phyloP scores from a whole-genome alignment of 495 filamentous ascomycete species.

The Podospora didyma region DNA sequence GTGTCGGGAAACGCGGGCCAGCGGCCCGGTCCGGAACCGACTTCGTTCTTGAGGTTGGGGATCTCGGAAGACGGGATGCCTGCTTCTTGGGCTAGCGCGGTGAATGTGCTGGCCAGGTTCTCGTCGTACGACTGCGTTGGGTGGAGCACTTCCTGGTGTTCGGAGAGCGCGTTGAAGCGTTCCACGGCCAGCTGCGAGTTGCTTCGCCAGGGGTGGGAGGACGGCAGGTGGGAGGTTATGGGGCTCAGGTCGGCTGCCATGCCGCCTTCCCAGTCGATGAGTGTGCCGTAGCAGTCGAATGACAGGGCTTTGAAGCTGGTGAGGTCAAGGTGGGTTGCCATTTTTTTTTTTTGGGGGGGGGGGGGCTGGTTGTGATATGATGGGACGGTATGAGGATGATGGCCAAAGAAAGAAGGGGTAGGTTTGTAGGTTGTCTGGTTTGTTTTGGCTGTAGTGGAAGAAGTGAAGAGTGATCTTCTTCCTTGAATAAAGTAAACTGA shows the following conservation, averaged over 20 bases:
- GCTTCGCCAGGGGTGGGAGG: conserved; percentile 39
- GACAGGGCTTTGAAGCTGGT: conserved; percentile 48
- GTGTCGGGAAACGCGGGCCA: conserved; percentile 69
- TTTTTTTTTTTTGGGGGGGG: background rate
- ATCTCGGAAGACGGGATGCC: conserved; percentile 31
- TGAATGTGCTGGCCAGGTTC: conserved; percentile 51
- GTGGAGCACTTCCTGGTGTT: conserved; percentile 40
- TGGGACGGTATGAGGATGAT: background rate
- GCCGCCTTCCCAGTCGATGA: conserved; percentile 69
- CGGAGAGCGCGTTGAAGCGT: conserved; percentile 28
- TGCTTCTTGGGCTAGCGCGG: conserved; percentile 39
- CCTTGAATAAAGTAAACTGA: too few species aligned
- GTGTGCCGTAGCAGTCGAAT: conserved; percentile 83
- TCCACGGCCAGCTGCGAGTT: conserved; percentile 27
- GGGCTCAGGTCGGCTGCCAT: conserved; percentile 31
- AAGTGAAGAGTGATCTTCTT: too few species aligned
- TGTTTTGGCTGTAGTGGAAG: too few species aligned
- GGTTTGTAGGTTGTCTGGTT: too few species aligned
- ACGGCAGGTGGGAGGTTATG: conserved; percentile 36
- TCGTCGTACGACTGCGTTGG: conserved; percentile 55
- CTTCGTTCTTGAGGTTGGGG: conserved; percentile 26
- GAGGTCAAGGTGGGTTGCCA: conserved; percentile 17
- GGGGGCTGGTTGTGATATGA: background rate
- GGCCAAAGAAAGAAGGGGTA: too few species aligned
- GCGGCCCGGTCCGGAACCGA: conserved; percentile 52